These are phyloP conservation scores for Verticillium longisporum DNA, from an alignment of 2,329 filamentous ascomycete genomes.

Conservation along the genomic window DNA sequence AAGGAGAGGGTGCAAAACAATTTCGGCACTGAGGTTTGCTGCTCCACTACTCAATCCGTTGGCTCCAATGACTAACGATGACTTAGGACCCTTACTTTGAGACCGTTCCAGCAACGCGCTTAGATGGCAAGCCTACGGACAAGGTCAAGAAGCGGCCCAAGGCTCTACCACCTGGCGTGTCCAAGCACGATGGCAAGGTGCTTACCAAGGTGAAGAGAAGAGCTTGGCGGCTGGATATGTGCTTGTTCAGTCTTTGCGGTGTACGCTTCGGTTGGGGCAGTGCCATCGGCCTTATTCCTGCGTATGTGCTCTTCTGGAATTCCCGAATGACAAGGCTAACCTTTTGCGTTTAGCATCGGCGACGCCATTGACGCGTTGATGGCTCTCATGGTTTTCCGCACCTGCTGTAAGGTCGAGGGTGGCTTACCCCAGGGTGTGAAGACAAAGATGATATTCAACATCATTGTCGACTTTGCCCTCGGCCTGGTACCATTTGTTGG, in stretches of 20 bases:
- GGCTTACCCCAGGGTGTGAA: conserved; percentile 59
- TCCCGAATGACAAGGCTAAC: not conserved
- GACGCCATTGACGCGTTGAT: conserved; percentile 69
- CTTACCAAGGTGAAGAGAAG: conserved; percentile 80
- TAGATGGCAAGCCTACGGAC: conserved; percentile 56
- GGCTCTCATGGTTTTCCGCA: conserved; percentile 67
- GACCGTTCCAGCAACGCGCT: conserved; percentile 65
- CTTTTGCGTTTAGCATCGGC: conserved; percentile 48
- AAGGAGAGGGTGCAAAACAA: conserved; percentile 51
- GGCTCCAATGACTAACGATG: conserved; percentile 3
- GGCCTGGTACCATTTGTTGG: conserved; percentile 71
- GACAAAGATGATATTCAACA: conserved; percentile 73
- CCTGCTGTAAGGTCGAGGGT: conserved; percentile 68
- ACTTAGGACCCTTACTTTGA: conserved; percentile 85
- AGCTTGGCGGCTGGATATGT: conserved; percentile 81
- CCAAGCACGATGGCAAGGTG: conserved; percentile 71
- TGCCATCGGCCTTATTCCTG: conserved; percentile 77
- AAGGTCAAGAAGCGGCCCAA: conserved; percentile 82
- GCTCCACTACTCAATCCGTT: not conserved
- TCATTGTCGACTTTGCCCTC: conserved; percentile 65
- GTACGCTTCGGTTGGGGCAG: conserved; percentile 85
- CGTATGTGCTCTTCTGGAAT: conserved; percentile 44
- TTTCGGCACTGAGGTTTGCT: conserved; percentile 45
- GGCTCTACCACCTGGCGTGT: conserved; percentile 75
- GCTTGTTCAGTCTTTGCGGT: conserved; percentile 73